Evolutionary conservation across 768 basidiomycete genomes (phyloP), one percentile per base, ranked within the genome.

Genomic region (Collybia sp.): DNA sequence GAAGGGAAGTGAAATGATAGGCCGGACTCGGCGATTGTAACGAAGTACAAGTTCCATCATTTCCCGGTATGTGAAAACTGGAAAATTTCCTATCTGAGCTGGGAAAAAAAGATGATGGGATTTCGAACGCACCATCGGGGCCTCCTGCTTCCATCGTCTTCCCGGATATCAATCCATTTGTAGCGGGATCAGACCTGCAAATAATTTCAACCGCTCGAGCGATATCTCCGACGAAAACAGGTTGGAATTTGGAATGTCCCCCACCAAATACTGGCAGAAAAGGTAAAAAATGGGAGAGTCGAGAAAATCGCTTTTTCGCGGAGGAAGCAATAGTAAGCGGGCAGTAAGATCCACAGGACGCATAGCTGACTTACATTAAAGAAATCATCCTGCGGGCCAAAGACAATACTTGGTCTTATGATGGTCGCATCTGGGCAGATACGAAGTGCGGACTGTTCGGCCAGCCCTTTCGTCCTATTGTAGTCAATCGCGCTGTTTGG

Each of bases 141-240:
- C 68, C 65, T 35, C 64, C 70, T 41, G 64, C 67, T 58, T 71
- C 69, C 37, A 71, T 59, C 32, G 81, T 80, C 62, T 58, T 84
- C 60, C 52, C 85, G 64, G 48, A 73, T 66, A 56, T 76, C 65
- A 37, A 66, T 63, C 62, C 75, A 18, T 64, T 58, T 2, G 73
- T 61, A 13, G 67, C 62, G 2, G 62, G 42, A 47, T 80, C 72
- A 13, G 67, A 57, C 44, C 81, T 70, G 6, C 75, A 67, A 45
- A 80, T 67, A 12, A 83, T 69, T 56, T 83, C 83, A 3, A 88
- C 75, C 5, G 76, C 70, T 18, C 69, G 65, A 9, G 80, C 83
- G 25, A 91, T 53, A 58, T 91, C 86, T 0, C 76, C 82, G 1
- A 80, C 85, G 55, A 79, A 88, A 10, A 88, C 80, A 11, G 87